Percentiles rank a stretch among this genome's conserved stretches.
These are phyloP conservation scores for Emergomyces pasteurianus DNA, from an alignment of 2,329 filamentous ascomycete species.

Conservation along the genomic window DNA sequence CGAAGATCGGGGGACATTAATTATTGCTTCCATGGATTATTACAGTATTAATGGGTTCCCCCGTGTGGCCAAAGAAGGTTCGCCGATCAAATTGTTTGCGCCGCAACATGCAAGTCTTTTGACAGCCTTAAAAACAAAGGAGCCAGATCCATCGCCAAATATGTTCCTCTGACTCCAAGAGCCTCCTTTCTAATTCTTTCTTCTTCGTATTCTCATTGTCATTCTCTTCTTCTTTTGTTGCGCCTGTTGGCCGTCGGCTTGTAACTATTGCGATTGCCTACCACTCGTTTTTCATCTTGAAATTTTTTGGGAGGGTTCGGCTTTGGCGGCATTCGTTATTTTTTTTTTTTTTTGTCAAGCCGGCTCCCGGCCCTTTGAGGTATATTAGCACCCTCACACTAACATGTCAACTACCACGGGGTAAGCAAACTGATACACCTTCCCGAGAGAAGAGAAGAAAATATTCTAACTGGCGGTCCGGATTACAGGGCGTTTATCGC, in stretches of 20 bases:
- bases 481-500: conserved; percentile 71
- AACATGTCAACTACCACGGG: conserved; percentile 45
- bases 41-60: no score
- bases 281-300: not conserved
- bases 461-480: conserved; percentile 7
- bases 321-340: no score
- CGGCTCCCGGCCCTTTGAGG: not conserved
- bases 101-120: no score
- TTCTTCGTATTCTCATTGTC: not conserved
- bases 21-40: not conserved
- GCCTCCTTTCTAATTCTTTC: not conserved
- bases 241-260: not conserved
- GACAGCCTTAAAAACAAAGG: no score
- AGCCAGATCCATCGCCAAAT: not conserved
- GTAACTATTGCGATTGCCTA: not conserved
- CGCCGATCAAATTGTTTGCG: not conserved
- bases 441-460: not conserved
- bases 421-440: conserved; percentile 19
- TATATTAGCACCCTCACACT: not conserved
- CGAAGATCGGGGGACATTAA: not conserved
- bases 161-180: not conserved
- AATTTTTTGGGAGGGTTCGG: no score
- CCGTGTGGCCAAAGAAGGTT: no score
- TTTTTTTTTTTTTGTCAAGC: not conserved
- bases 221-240: not conserved